Conservation (phyloP, 352 stramenopile species). For the Phytophthora multivora region DNA sequence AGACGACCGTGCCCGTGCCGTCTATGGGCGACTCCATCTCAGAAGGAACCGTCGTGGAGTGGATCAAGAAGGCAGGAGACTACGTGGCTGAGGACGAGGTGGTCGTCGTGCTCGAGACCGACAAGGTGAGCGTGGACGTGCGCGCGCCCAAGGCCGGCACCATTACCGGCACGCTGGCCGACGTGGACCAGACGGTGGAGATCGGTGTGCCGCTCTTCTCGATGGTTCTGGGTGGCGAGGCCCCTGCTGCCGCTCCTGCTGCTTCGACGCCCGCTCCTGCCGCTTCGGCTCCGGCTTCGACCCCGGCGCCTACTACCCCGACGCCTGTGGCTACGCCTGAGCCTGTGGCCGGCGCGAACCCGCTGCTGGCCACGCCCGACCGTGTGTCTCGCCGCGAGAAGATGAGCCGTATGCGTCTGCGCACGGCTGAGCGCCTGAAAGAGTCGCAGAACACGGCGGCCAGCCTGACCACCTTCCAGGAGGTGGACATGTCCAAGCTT, state of each 20-base stretch:
- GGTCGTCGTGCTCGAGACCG: conserved; percentile 97
- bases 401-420: conserved; percentile 98
- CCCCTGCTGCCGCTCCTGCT: conserved; percentile 22
- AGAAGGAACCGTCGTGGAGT: conserved; percentile 97
- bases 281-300: conserved; percentile 26
- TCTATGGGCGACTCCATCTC: conserved; percentile 97
- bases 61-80: conserved; percentile 93
- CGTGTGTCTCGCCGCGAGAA: conserved; percentile 91
- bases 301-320: conserved; percentile 19
- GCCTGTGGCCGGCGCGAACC: conserved; percentile 39
- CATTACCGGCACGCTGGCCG: conserved; percentile 90
- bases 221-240: conserved; percentile 82
- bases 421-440: conserved; percentile 97
- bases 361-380: conserved; percentile 53
- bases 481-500: conserved; percentile 98
- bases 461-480: conserved; percentile 99
- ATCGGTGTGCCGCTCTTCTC: conserved; percentile 95
- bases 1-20: conserved; percentile 75
- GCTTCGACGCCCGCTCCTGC: conserved; percentile 17
- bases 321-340: conserved; percentile 25
- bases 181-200: conserved; percentile 95
- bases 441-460: conserved; percentile 98
- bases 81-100: conserved; percentile 95
- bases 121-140: conserved; percentile 97
- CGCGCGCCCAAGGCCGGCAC: conserved; percentile 85